phyloP scores from a whole-genome alignment of 2,329 filamentous ascomycete genomes.

The Stachybotrys elegans region DNA sequence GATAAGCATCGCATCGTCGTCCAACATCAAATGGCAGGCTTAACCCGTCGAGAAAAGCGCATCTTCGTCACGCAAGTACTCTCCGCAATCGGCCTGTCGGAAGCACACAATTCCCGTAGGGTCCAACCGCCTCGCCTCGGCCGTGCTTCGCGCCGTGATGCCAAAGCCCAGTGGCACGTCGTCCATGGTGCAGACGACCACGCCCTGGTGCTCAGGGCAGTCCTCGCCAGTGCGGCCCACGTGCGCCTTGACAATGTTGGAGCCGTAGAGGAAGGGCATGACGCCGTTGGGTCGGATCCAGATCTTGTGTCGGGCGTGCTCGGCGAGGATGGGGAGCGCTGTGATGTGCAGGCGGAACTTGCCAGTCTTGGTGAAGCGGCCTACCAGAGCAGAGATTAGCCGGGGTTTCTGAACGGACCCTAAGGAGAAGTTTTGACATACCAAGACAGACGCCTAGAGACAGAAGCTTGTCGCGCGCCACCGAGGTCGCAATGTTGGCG shows the following conservation, averaged over 20 bases:
- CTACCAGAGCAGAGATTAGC: conserved; percentile 30
- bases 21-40: conserved; percentile 5
- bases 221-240: conserved; percentile 85
- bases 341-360: conserved; percentile 96
- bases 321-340: conserved; percentile 77
- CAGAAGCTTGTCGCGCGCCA: conserved; percentile 76
- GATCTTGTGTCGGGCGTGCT: conserved; percentile 91
- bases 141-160: conserved; percentile 80
- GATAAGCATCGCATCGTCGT: too few species aligned
- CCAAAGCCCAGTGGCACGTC: conserved; percentile 94
- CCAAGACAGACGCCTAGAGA: conserved; percentile 83
- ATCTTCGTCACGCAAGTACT: conserved; percentile 84
- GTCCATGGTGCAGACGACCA: conserved; percentile 86
- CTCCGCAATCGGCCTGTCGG: conserved; percentile 87
- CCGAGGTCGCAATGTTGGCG: conserved; percentile 84
- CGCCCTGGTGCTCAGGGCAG: conserved; percentile 86
- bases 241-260: conserved; percentile 69
- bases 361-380: conserved; percentile 94
- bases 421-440: conserved; percentile 23
- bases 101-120: conserved; percentile 88
- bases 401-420: background rate
- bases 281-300: conserved; percentile 96
- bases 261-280: conserved; percentile 95
- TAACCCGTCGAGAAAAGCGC: conserved; percentile 55
- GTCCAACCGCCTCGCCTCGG: conserved; percentile 77